Percentiles rank a stretch among this genome's conserved stretches.
Evolutionary conservation across 2,329 filamentous ascomycete species (phyloP).

Genomic region (Microcyclosporella mali): DNA sequence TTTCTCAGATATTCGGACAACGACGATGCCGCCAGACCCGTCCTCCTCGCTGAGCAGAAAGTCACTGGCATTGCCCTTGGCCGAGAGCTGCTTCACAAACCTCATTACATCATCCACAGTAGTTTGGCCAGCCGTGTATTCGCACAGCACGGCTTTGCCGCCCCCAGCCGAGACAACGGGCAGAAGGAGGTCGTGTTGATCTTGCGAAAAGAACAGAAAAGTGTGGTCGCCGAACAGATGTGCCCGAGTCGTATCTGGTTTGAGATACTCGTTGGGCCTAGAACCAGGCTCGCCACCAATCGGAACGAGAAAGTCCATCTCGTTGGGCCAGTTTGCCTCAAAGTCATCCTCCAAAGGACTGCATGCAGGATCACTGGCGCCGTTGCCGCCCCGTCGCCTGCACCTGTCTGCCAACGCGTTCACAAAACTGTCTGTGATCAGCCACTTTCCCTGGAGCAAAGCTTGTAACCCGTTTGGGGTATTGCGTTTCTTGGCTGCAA

Average conservation of each 20-base stretch:
- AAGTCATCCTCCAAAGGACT: slow-evolving; percentile 69
- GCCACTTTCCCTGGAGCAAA: slow-evolving; percentile 69
- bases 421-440: slow-evolving; percentile 69
- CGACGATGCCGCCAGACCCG: slow-evolving; percentile 56
- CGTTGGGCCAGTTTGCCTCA: slow-evolving; percentile 68
- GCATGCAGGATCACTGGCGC: slow-evolving; percentile 17
- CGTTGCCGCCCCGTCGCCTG: slow-evolving; percentile 23
- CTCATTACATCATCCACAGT: slow-evolving; percentile 62
- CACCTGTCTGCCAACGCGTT: slow-evolving; percentile 63
- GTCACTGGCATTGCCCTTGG: slow-evolving; percentile 56
- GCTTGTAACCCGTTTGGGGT: slow-evolving; percentile 81
- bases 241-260: slow-evolving; percentile 58
- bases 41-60: slow-evolving; percentile 27
- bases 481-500: slow-evolving; percentile 84
- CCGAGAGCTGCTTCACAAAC: slow-evolving; percentile 68
- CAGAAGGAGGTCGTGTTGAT: slow-evolving; percentile 69
- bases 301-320: slow-evolving; percentile 64
- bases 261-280: slow-evolving; percentile 57
- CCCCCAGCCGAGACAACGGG: slow-evolving; percentile 70
- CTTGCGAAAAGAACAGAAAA: slow-evolving; percentile 75
- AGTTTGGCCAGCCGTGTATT: slow-evolving; percentile 58
- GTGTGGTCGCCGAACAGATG: slow-evolving; percentile 80
- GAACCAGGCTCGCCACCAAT: slow-evolving; percentile 68
- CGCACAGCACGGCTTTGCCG: slow-evolving; percentile 70
- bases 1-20: slow-evolving; percentile 64